Base-by-base conservation (phyloP, 2,329 filamentous ascomycete species). In the Metarhizium sp. region DNA sequence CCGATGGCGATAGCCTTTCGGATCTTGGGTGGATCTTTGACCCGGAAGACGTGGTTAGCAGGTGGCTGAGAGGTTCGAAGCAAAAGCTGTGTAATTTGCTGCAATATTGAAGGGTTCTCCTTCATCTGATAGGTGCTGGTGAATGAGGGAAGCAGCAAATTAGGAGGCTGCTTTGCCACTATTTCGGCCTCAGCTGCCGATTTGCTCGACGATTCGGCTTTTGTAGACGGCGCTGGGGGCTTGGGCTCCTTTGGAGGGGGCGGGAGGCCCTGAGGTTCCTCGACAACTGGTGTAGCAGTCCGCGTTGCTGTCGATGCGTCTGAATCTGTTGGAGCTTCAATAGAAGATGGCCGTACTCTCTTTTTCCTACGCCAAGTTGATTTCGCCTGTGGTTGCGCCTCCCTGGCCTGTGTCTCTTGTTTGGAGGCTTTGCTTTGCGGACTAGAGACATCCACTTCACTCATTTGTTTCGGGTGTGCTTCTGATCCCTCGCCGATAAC, bases 1-100 rank as follows among this genome's bases (percentile, higher is more conserved):
- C 94, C 94, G 61, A 99, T 96, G 1, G 92, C 91, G 5, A 99
- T 78, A 13, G 94, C 94, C 61, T 87, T 94, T 65, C 84, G 90
- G 50, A 97, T 84, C 60, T 81, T 87, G 1, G 84, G 87, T 0
- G 82, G 77, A 7, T 88, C 82, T 48, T 84, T 84, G 6, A 83
- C 73, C 36, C 90, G 79, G 61, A 84, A 86, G 5, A 96, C 83
- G 67, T 96, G 88, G 51, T 81, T 85, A 16, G 78, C 78, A 3
- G 81, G 76, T 7, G 78, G 69, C 51, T 85, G 79, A 46, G 78
- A 75, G 1, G 78, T 75, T 34, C 78, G 74, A 11, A 85, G 71
- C 3, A 87, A 68, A 54, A 88, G 66, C 68, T 80, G 72, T 53
- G 79, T 67, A 62, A 88, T 75, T 71, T 90, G 77, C 59, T 85